A percentile compares a stretch with the other conserved stretches of the same genome.
Evolutionary conservation across 768 basidiomycete genomes (phyloP).

Genomic region (Leccinellum albellum): DNA sequence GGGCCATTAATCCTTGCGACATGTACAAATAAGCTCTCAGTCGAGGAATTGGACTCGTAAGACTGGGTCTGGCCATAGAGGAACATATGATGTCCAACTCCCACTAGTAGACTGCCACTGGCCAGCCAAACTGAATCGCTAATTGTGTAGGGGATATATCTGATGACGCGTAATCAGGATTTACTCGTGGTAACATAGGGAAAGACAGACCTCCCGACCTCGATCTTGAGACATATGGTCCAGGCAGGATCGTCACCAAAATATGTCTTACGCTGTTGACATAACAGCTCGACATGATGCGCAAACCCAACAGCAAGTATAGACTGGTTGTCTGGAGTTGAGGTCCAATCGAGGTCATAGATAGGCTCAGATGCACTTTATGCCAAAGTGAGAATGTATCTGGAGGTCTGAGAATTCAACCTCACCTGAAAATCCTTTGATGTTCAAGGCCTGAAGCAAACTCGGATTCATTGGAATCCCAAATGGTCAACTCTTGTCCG

Average conservation of each 20-base stretch:
- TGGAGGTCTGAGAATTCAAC: neutral
- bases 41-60: conserved; percentile 17
- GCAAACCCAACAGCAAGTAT: conserved; percentile 87
- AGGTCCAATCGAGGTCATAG: conserved; percentile 89
- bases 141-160: conserved; percentile 75
- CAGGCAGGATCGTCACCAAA: conserved; percentile 80
- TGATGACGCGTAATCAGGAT: conserved; percentile 26
- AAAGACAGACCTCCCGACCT: conserved; percentile 59
- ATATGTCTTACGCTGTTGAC: conserved; percentile 90
- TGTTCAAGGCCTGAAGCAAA: conserved; percentile 90
- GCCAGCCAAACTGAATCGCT: conserved; percentile 90
- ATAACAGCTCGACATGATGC: conserved; percentile 79
- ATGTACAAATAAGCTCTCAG: conserved; percentile 69
- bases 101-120: conserved; percentile 77
- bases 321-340: conserved; percentile 85
- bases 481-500: conserved; percentile 84
- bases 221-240: conserved; percentile 66
- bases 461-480: conserved; percentile 94
- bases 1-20: conserved; percentile 85
- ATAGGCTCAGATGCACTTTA: conserved; percentile 49
- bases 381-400: neutral
- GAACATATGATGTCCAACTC: conserved; percentile 78
- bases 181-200: neutral
- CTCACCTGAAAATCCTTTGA: conserved; percentile 56
- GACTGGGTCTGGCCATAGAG: conserved; percentile 57